Conservation (phyloP, 208 protist genomes). For the Herpetomonas tarakana region DNA sequence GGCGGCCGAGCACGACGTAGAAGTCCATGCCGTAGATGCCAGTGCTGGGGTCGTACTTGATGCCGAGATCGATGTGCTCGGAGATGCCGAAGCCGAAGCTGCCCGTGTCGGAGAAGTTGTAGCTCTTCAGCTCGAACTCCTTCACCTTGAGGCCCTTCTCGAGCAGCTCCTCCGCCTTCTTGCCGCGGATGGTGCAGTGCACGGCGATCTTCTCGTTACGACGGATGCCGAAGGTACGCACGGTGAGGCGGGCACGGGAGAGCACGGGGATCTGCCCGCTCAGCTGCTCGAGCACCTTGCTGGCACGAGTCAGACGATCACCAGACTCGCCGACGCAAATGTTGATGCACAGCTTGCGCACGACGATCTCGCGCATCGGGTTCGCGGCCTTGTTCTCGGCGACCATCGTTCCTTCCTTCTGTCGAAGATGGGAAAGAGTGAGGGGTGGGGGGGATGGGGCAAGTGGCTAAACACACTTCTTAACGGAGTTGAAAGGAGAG, state of each 20-base stretch:
- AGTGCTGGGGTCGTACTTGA: constrained; percentile 99
- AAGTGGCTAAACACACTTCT: too few species aligned
- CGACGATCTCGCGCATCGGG: constrained; percentile 97
- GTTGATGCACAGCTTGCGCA: constrained; percentile 99
- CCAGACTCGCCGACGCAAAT: constrained; percentile 99
- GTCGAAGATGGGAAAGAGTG: too few species aligned
- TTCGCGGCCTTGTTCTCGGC: constrained; percentile 90
- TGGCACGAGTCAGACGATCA: constrained; percentile 98
- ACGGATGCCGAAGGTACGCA: constrained; percentile 99
- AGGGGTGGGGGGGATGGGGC: too few species aligned
- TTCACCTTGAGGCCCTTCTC: constrained; percentile 99
- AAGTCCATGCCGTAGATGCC: constrained; percentile 99
- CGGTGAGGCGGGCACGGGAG: constrained; percentile 97
- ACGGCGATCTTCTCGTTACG: constrained; percentile 99
- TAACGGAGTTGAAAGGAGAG: too few species aligned
- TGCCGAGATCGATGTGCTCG: constrained; percentile 99
- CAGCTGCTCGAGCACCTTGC: constrained; percentile 99
- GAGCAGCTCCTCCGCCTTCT: constrained; percentile 99
- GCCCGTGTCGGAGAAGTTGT: constrained; percentile 97
- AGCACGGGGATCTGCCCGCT: constrained; percentile 98
- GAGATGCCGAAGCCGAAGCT: constrained; percentile 99
- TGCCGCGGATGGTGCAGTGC: constrained; percentile 99
- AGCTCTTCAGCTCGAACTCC: constrained; percentile 98
- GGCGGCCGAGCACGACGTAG: constrained; percentile 98
- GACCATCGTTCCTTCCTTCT: constrained; percentile 43